Conservation (phyloP, 2,329 filamentous ascomycete species). For the Penicillium paneum region DNA sequence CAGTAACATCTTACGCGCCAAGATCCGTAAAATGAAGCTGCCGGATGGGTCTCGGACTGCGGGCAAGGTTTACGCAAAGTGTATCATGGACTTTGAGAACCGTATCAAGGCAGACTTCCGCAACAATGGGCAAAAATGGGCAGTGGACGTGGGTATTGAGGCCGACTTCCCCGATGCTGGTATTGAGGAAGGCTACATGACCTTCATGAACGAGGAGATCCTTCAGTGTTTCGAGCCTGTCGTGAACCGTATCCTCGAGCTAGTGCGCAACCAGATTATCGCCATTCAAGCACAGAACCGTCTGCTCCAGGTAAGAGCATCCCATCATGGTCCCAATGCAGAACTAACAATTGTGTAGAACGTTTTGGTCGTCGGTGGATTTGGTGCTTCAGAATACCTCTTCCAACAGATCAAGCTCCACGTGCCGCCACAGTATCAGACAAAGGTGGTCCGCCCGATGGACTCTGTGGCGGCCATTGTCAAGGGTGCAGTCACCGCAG, state of each 20-base stretch:
- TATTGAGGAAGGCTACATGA: slow-evolving; percentile 99
- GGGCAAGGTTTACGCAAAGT: slow-evolving; percentile 97
- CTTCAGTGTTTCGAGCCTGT: slow-evolving; percentile 98
- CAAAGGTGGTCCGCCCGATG: slow-evolving; percentile 97
- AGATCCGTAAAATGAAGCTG: slow-evolving; percentile 99
- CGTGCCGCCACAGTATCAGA: slow-evolving; percentile 95
- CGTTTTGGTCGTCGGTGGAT: slow-evolving; percentile 94
- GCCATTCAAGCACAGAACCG: slow-evolving; percentile 97
- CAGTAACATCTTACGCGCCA: slow-evolving; percentile 93
- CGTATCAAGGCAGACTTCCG: slow-evolving; percentile 99
- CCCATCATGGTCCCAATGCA: not conserved
- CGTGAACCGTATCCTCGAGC: slow-evolving; percentile 91
- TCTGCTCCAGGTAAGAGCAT: slow-evolving; percentile 65
- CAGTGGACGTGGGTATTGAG: slow-evolving; percentile 97
- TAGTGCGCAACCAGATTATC: slow-evolving; percentile 97
- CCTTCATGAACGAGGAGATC: slow-evolving; percentile 98
- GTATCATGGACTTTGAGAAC: slow-evolving; percentile 99
- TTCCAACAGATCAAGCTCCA: slow-evolving; percentile 99
- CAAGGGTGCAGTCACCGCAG: slow-evolving; percentile 95
- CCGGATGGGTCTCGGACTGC: slow-evolving; percentile 95
- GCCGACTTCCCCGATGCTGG: slow-evolving; percentile 96
- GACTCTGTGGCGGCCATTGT: slow-evolving; percentile 98
- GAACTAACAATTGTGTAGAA: slow-evolving; percentile 54
- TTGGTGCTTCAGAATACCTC: slow-evolving; percentile 96
- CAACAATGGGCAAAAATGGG: slow-evolving; percentile 99